Evolutionary conservation across 768 basidiomycete genomes (phyloP), one percentile per base, ranked within the genome.

Genomic region (Auricularia cornea): DNA sequence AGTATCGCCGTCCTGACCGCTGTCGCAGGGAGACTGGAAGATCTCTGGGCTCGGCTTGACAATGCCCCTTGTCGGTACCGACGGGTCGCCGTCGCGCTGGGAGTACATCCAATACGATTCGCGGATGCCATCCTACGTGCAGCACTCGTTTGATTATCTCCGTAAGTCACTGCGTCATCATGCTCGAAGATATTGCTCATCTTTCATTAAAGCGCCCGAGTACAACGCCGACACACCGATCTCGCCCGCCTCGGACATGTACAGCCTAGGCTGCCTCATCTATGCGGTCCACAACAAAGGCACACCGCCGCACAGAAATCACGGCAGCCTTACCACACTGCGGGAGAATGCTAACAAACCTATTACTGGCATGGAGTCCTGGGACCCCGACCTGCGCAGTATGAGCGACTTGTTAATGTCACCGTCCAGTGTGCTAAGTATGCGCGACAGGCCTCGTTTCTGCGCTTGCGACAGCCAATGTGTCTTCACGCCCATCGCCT

Each of bases 111-210:
- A 90, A 28, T 90, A 87, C 65, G 95, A 98, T 74, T 84, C 84
- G 26, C 81, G 89, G 60, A 77, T 90, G 28, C 91, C 94, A 0
- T 72, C 84, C 18, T 90, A 91, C 68, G 83, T 92, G 4, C 95
- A 98, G 74, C 85, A 93, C 56, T 92, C 93, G 32, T 92, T 95
- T 68, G 95, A 99, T 73, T 98, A 94, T 71, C 90, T 97, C 74
- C 94, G 93, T 93, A 72, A 44, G 81, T 71, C 20, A 31, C 23
- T 64, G 20, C 11, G 59, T 51, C 31, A 40, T 23, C 31, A n/a
- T n/a, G n/a, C n/a, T n/a, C n/a, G n/a, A n/a, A n/a, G n/a, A n/a
- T n/a, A n/a, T n/a, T n/a, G 38, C 41, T 1, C 33, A 35, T 26
- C 26, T 14, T 29, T 52, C 8, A 52, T 10, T 64, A 26, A 67